Conservation (phyloP, 371 early-diverging fungal species). For the Apophysomyces trapeziformis region DNA sequence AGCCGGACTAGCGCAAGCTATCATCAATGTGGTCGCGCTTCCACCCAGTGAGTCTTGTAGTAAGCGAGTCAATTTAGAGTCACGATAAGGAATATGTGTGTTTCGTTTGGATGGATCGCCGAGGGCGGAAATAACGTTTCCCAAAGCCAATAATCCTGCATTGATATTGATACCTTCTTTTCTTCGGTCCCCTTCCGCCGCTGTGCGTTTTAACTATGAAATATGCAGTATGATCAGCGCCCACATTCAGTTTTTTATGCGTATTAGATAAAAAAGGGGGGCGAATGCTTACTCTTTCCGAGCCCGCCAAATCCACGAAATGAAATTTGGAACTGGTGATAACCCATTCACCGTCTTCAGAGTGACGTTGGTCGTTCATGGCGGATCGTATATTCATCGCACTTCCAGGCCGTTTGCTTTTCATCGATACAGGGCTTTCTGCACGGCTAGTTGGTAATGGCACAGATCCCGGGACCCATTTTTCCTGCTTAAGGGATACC, state of each 20-base stretch:
- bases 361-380: slow-evolving; percentile 6
- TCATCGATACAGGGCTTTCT: slow-evolving; percentile 41
- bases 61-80: slow-evolving; percentile 97
- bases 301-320: slow-evolving; percentile 99
- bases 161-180: slow-evolving; percentile 99
- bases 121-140: slow-evolving; percentile 98
- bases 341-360: slow-evolving; percentile 56
- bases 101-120: slow-evolving; percentile 77
- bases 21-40: slow-evolving; percentile 89
- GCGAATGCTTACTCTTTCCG: slow-evolving; percentile 71
- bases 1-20: slow-evolving; percentile 90
- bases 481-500: slow-evolving; percentile 80
- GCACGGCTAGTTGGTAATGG: slow-evolving; percentile 26
- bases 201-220: slow-evolving; percentile 84
- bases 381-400: slow-evolving; percentile 6
- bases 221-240: neutral
- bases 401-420: slow-evolving; percentile 16
- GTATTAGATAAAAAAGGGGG: slow-evolving; percentile 29
- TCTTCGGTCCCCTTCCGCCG: slow-evolving; percentile 92
- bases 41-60: slow-evolving; percentile 98
- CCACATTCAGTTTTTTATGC: neutral
- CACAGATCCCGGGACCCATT: slow-evolving; percentile 57
- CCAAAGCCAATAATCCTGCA: slow-evolving; percentile 95
- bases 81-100: slow-evolving; percentile 94
- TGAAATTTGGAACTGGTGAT: slow-evolving; percentile 90